Base-by-base conservation (phyloP, 768 basidiomycete species). In the Suillus discolor region DNA sequence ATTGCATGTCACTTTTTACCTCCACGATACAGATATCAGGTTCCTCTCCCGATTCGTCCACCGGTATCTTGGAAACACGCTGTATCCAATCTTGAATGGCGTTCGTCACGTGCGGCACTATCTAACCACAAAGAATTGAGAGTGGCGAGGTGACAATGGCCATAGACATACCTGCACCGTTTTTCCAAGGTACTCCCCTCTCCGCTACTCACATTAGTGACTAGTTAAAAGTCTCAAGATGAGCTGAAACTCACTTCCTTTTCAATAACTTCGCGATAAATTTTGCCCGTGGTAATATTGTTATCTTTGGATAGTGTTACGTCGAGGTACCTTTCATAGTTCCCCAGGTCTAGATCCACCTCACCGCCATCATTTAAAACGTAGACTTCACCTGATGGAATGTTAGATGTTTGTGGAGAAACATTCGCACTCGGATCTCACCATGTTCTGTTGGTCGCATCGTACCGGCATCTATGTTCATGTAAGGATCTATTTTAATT, bases 381-480 rank as follows among this genome's bases (percentile, higher is more conserved):
- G 74, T 97, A 99, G 6, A 99, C 97, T 82, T 99, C 97, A 71
- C 96, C 96, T 91, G 68, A 28, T 28, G n/a, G 38, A 62, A 65
- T 42, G 68, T 78, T 51, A 78, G 71, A 69, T 61, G 49, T 61
- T 7, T 49, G 55, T 25, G 18, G 51, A 41, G 59, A 66, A 63
- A 25, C 25, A 3, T 53, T 68, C 36, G 11, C 49, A 61, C 41
- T 66, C 47, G 55, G 60, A 67, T 68, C 89, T 84, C 76, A 94
- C 96, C 97, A 76, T 99, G 97, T 78, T 99, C 97, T 18, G 96
- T 97, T 16, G 97, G 97, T 60, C 94, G 85, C 97, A 99, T 99
- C 23, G 97, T 99, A 42, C 97, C 97, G 28, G 97, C 97, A 84
- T 99, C 97, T 72, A 99, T 98, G 81, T 99, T 99, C 97, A 99